Conservation (phyloP, 495 filamentous ascomycete genomes). For the Hypoxylon fragiforme region DNA sequence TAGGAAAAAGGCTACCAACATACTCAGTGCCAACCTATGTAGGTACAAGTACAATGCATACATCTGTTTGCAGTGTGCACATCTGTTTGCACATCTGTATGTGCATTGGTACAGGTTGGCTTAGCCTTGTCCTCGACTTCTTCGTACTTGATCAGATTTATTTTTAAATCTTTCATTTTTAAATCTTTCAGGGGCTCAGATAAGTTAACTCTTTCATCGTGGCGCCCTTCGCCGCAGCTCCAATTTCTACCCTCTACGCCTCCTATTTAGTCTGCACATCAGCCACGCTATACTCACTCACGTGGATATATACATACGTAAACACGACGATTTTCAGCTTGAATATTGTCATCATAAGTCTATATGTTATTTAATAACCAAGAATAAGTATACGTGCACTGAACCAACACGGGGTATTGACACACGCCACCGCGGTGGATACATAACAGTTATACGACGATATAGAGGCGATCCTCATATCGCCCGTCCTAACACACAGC, state of each 20-base stretch:
- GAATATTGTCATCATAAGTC: too few species aligned
- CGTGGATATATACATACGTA: too few species aligned
- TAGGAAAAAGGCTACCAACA: background rate
- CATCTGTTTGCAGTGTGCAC: too few species aligned
- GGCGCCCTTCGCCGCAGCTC: constrained; percentile 19
- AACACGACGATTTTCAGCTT: too few species aligned
- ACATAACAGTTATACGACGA: background rate
- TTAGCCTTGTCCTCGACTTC: too few species aligned
- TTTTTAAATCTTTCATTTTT: constrained; percentile 25
- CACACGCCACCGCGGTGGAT: background rate
- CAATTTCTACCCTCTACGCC: background rate
- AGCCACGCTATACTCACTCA: too few species aligned
- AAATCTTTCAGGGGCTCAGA: constrained; percentile 20
- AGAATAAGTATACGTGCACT: too few species aligned
- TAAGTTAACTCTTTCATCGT: constrained; percentile 13
- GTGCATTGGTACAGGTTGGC: background rate
- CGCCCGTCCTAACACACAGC: background rate
- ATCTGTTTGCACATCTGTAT: too few species aligned
- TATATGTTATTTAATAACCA: too few species aligned
- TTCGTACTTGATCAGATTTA: constrained; percentile 11
- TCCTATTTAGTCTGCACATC: too few species aligned
- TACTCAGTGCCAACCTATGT: too few species aligned
- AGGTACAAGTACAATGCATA: too few species aligned
- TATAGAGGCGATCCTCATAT: background rate
- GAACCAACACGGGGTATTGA: background rate